Percentiles rank a stretch among this genome's conserved stretches.
Evolutionary conservation across 2,329 filamentous ascomycete genomes (phyloP).

Genomic region (Pyricularia pennisetigena): DNA sequence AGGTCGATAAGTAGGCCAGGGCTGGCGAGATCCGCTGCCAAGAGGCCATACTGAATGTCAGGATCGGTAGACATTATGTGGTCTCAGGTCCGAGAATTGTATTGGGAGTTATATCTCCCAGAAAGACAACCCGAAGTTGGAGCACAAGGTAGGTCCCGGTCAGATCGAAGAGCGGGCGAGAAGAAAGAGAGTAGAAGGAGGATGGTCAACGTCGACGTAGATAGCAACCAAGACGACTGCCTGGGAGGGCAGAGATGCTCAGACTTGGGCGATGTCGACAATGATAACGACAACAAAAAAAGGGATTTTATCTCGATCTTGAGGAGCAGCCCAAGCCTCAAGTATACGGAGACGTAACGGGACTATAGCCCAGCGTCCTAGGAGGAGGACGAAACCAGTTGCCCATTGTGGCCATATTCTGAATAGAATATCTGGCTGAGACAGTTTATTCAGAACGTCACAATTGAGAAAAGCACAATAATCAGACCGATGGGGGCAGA

Average conservation of each 20-base stretch:
- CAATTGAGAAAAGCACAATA: conserved; percentile 1
- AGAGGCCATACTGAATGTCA: not conserved
- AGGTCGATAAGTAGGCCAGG: conserved; percentile 30
- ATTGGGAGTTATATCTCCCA: not conserved
- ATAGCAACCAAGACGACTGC: not conserved
- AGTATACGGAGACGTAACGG: not conserved
- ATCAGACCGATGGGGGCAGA: not conserved
- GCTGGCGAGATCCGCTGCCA: not conserved
- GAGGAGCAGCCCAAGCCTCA: not conserved
- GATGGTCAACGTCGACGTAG: not conserved
- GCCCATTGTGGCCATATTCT: not conserved
- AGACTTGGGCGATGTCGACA: not conserved
- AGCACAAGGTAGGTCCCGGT: too few relatives aligned
- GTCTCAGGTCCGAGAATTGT: not conserved
- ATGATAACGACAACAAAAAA: not conserved
- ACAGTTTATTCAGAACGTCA: conserved; percentile 2
- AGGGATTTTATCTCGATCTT: not conserved
- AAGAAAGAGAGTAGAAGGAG: not conserved
- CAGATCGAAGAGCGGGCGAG: not conserved
- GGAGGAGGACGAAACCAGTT: not conserved
- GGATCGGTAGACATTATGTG: not conserved
- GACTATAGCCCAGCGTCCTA: not conserved
- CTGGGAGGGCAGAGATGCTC: not conserved
- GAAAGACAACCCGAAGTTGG: not conserved
- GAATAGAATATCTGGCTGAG: conserved; percentile 1